Evolutionary conservation across 1,139 yeast genomes (phyloP).

Genomic region (Geotrichum reessii): DNA sequence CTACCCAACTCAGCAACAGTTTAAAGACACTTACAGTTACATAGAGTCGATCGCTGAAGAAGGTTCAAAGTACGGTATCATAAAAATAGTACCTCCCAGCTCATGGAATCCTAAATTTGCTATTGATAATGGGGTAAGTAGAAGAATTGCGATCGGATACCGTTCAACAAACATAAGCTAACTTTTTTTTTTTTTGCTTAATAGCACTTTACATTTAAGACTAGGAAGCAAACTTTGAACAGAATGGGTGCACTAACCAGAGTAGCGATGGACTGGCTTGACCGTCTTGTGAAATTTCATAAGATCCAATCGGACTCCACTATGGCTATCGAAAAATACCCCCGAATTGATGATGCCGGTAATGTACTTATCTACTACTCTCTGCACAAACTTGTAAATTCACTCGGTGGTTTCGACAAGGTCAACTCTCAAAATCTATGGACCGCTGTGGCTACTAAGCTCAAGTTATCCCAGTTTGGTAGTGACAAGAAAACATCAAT

Average conservation of each 20-base stretch:
- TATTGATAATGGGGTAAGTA: conserved; percentile 44
- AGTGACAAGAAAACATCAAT: neutral
- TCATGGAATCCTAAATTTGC: conserved; percentile 39
- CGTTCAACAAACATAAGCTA: neutral
- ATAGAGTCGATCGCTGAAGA: conserved; percentile 29
- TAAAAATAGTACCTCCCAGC: conserved; percentile 56
- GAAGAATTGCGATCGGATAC: neutral
- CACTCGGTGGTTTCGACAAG: conserved; percentile 30
- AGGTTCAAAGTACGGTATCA: conserved; percentile 60
- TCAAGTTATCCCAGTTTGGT: conserved; percentile 1
- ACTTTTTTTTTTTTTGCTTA: neutral
- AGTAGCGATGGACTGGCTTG: conserved; percentile 35
- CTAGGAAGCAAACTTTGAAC: conserved; percentile 49
- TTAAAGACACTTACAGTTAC: conserved; percentile 42
- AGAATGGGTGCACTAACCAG: conserved; percentile 41
- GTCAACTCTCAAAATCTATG: conserved; percentile 27
- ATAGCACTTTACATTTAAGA: conserved; percentile 43
- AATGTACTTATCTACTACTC: conserved; percentile 26
- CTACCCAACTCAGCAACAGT: conserved; percentile 42
- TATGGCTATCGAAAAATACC: conserved; percentile 28
- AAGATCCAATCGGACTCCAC: conserved; percentile 22
- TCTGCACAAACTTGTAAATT: conserved; percentile 30
- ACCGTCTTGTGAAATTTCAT: conserved; percentile 35
- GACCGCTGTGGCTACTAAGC: conserved; percentile 25
- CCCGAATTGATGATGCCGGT: conserved; percentile 27